A percentile compares a stretch with the other conserved stretches of the same genome.
These are phyloP conservation scores for Parastagonospora nodorum DNA, from an alignment of 2,329 filamentous ascomycete species.

Conservation along the genomic window DNA sequence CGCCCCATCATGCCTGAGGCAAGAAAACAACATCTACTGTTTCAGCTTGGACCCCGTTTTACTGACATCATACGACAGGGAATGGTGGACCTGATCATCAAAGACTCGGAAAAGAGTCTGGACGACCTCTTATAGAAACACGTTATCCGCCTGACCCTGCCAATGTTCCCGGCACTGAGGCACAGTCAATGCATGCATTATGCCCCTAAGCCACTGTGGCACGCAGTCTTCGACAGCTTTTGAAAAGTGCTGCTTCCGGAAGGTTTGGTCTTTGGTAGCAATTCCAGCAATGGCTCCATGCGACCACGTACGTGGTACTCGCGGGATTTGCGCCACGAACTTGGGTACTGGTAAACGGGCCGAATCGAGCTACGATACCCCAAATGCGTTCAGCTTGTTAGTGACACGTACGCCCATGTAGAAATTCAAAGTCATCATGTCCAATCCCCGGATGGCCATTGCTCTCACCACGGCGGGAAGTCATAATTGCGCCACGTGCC, in stretches of 20 bases:
- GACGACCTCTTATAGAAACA: constrained; percentile 73
- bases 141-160: too few relatives aligned
- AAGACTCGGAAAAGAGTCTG: constrained; percentile 91
- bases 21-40: constrained; percentile 37
- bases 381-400: neutral
- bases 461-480: neutral
- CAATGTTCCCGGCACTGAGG: neutral
- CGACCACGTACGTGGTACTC: constrained; percentile 15
- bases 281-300: constrained; percentile 6
- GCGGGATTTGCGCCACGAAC: constrained; percentile 9
- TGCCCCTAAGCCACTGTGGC: constrained; percentile 43
- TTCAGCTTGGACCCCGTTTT: constrained; percentile 14
- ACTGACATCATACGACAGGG: constrained; percentile 61
- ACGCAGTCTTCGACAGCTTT: constrained; percentile 38
- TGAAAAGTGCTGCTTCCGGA: constrained; percentile 22
- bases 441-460: neutral
- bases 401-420: neutral
- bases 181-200: constrained; percentile 10
- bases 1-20: constrained; percentile 92
- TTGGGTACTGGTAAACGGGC: constrained; percentile 10
- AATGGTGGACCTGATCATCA: constrained; percentile 91
- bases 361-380: constrained; percentile 3
- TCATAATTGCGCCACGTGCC: constrained; percentile 1
- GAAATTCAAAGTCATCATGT: neutral
- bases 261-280: constrained; percentile 13